A percentile compares a stretch with the other conserved stretches of the same genome.
phyloP scores from a whole-genome alignment of 2,329 filamentous ascomycete genomes.

The Microdochium paspali region DNA sequence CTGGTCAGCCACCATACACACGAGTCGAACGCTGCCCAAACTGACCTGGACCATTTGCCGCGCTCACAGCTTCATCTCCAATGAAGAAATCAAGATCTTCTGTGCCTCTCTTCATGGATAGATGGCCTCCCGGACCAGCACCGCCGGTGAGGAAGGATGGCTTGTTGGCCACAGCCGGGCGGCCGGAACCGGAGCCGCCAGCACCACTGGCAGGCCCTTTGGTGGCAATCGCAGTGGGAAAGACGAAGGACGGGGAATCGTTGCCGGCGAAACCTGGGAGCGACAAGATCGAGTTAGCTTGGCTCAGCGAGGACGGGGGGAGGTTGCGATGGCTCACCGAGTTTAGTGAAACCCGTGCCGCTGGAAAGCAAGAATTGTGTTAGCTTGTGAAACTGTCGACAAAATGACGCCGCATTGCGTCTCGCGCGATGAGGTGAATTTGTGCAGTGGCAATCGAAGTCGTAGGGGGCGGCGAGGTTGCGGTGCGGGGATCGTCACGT shows the following conservation, averaged over 20 bases:
- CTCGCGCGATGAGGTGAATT: constrained; percentile 9
- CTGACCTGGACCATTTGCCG: constrained; percentile 71
- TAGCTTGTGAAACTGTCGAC: constrained; percentile 21
- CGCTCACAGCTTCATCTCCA: constrained; percentile 86
- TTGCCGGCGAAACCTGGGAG: constrained; percentile 88
- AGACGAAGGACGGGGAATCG: constrained; percentile 97
- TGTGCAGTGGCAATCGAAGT: constrained; percentile 12
- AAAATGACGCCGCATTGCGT: constrained; percentile 10
- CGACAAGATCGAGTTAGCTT: not conserved
- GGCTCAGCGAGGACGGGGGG: constrained; percentile 8
- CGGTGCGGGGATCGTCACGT: constrained; percentile 37
- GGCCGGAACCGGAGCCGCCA: constrained; percentile 73
- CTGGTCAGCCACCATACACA: constrained; percentile 5
- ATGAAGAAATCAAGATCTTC: constrained; percentile 99
- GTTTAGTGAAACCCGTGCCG: constrained; percentile 98
- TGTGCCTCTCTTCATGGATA: constrained; percentile 87
- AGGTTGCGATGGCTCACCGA: constrained; percentile 54
- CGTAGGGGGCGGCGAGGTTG: constrained; percentile 5
- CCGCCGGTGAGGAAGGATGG: constrained; percentile 91
- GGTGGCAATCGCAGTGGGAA: constrained; percentile 95
- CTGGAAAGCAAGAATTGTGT: constrained; percentile 40
- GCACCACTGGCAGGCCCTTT: constrained; percentile 67
- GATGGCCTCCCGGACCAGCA: constrained; percentile 70
- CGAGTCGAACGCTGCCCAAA: constrained; percentile 4
- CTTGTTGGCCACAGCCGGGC: constrained; percentile 87